These are phyloP conservation scores for Phragmites australis DNA, from an alignment of 176 grass and related monocot species.

Conservation along the genomic window DNA sequence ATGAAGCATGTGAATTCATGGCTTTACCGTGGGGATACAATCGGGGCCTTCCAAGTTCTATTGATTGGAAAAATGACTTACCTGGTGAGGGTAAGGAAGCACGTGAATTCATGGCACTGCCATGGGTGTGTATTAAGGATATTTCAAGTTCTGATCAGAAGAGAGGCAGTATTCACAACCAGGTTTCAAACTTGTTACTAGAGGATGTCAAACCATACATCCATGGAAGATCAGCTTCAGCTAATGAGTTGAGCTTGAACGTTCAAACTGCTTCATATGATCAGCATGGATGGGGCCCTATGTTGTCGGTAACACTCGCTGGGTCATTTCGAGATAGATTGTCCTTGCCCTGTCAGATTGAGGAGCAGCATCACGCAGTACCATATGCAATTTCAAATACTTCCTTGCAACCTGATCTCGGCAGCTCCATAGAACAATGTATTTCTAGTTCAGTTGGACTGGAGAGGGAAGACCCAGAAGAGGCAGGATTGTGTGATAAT, in stretches of 20 bases:
- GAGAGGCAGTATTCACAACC: constrained; percentile 27
- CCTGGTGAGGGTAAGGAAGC: constrained; percentile 25
- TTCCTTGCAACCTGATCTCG: constrained; percentile 28
- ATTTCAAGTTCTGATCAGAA: constrained; percentile 32
- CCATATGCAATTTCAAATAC: constrained; percentile 38
- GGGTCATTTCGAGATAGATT: constrained; percentile 29
- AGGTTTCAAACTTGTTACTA: constrained; percentile 40
- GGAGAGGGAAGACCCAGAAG: background rate
- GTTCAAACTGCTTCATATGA: constrained; percentile 32
- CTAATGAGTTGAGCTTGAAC: constrained; percentile 35
- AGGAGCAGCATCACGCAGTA: constrained; percentile 35
- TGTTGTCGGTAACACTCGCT: constrained; percentile 13
- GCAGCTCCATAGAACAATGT: constrained; percentile 29
- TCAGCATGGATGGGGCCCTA: constrained; percentile 30
- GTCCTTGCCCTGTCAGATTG: constrained; percentile 33
- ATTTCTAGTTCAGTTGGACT: constrained; percentile 34
- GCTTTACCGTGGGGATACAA: constrained; percentile 40
- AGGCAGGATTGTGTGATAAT: constrained; percentile 18
- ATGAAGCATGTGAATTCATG: constrained; percentile 22
- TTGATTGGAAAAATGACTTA: constrained; percentile 32
- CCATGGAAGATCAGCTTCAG: constrained; percentile 7
- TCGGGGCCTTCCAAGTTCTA: constrained; percentile 28
- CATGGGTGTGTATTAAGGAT: constrained; percentile 32
- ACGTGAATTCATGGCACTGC: constrained; percentile 42
- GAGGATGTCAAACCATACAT: constrained; percentile 39